Conservation (phyloP, 2,329 filamentous ascomycete genomes). For the Didymosphaeria variabile region DNA sequence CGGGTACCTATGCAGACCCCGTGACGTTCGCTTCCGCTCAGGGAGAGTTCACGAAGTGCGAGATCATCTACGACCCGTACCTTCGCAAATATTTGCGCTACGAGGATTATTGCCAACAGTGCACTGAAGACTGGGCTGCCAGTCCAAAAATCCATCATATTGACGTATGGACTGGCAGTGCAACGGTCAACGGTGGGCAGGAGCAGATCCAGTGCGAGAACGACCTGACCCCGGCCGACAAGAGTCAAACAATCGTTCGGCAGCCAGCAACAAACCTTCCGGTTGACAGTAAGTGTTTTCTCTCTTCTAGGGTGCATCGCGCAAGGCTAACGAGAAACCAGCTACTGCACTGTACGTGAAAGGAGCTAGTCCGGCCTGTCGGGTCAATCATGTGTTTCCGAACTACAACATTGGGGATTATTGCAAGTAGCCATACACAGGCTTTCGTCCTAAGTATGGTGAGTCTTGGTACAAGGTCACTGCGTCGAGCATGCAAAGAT, state of each 20-base stretch:
- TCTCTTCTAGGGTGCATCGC: too few relatives aligned
- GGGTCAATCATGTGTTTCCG: conserved; percentile 14
- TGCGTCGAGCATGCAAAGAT: background rate
- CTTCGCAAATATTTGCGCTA: conserved; percentile 55
- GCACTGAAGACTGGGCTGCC: conserved; percentile 33
- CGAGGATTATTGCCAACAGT: conserved; percentile 49
- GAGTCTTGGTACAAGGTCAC: background rate
- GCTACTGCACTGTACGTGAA: conserved; percentile 20
- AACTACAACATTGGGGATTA: conserved; percentile 24
- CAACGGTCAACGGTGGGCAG: conserved; percentile 26
- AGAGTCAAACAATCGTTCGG: conserved; percentile 25
- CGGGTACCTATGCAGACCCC: conserved; percentile 54
- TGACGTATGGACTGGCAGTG: conserved; percentile 32
- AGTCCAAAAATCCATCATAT: conserved; percentile 25
- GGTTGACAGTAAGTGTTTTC: conserved; percentile 21
- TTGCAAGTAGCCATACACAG: conserved; percentile 10
- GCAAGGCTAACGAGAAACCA: conserved; percentile 1
- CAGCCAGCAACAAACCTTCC: conserved; percentile 16
- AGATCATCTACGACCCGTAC: conserved; percentile 57
- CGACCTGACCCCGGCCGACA: conserved; percentile 27
- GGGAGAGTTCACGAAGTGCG: conserved; percentile 54
- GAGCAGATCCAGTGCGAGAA: conserved; percentile 36
- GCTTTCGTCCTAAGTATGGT: background rate
- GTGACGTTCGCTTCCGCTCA: conserved; percentile 55
- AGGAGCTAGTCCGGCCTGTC: conserved; percentile 20